phyloP scores from a whole-genome alignment of 768 basidiomycete genomes.

The Hortiboletus campestris region DNA sequence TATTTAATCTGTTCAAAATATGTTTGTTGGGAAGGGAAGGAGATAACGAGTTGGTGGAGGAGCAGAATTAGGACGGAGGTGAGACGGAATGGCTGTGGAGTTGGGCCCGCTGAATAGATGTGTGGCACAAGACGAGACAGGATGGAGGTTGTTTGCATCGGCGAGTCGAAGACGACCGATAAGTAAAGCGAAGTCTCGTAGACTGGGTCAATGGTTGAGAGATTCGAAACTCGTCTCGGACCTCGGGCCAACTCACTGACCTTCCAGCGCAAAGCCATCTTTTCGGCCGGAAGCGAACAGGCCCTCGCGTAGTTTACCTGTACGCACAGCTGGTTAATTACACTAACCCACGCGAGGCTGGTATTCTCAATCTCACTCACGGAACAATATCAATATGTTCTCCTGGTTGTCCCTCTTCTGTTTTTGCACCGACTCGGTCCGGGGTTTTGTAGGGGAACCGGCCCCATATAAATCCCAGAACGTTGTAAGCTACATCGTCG shows the following conservation, averaged over 20 bases:
- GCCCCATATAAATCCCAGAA: constrained; percentile 42
- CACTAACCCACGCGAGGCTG: not conserved
- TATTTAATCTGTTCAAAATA: constrained; percentile 35
- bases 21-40: constrained; percentile 63
- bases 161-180: constrained; percentile 58
- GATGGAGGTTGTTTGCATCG: constrained; percentile 60
- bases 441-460: constrained; percentile 5
- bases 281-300: constrained; percentile 56
- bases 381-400: constrained; percentile 71
- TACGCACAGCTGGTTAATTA: not conserved
- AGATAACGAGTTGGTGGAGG: constrained; percentile 53
- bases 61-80: constrained; percentile 47
- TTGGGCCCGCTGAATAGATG: constrained; percentile 35
- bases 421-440: constrained; percentile 25
- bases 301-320: constrained; percentile 79
- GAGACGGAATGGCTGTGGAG: constrained; percentile 23
- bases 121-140: constrained; percentile 57
- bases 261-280: constrained; percentile 68
- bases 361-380: constrained; percentile 40
- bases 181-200: constrained; percentile 75
- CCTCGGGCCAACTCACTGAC: constrained; percentile 34
- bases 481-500: constrained; percentile 43
- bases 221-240: not conserved
- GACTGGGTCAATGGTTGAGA: constrained; percentile 37
- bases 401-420: constrained; percentile 53